phyloP scores from a whole-genome alignment of 2,329 filamentous ascomycete species.

The Fusarium austroafricanum region DNA sequence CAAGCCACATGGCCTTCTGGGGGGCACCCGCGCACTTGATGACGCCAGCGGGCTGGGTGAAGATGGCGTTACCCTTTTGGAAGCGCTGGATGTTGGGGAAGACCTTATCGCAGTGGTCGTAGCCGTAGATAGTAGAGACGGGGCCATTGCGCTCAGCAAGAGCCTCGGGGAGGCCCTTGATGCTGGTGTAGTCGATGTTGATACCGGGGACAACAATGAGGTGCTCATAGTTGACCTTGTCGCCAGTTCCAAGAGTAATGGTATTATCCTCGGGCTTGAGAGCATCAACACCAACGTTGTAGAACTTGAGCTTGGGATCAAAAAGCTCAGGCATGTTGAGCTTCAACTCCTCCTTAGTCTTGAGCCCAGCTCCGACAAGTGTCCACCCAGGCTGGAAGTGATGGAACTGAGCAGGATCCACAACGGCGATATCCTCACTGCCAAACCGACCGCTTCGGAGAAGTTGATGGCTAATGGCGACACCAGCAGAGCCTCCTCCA shows the following conservation, averaged over 20 bases:
- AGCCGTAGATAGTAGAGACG: slow-evolving; percentile 69
- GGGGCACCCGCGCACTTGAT: slow-evolving; percentile 72
- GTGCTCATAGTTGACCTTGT: slow-evolving; percentile 70
- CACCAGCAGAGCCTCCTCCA: slow-evolving; percentile 73
- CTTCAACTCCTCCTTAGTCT: slow-evolving; percentile 69
- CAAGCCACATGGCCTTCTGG: slow-evolving; percentile 72
- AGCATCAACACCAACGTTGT: slow-evolving; percentile 61
- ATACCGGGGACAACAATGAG: slow-evolving; percentile 72
- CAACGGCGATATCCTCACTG: slow-evolving; percentile 70
- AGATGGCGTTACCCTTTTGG: slow-evolving; percentile 64
- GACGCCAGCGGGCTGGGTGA: slow-evolving; percentile 68
- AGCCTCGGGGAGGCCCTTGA: slow-evolving; percentile 68
- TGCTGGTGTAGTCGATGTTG: slow-evolving; percentile 60
- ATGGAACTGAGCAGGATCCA: slow-evolving; percentile 72
- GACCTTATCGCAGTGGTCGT: slow-evolving; percentile 66
- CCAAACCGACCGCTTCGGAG: slow-evolving; percentile 67
- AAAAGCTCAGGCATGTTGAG: slow-evolving; percentile 63
- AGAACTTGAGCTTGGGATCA: slow-evolving; percentile 71
- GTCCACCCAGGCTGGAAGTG: slow-evolving; percentile 79
- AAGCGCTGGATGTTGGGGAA: slow-evolving; percentile 61
- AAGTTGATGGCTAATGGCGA: slow-evolving; percentile 75
- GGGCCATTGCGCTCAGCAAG: slow-evolving; percentile 59
- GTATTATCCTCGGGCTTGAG: slow-evolving; percentile 68
- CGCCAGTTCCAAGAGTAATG: slow-evolving; percentile 66
- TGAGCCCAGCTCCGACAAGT: slow-evolving; percentile 73